Base-by-base conservation (phyloP, 2,329 filamentous ascomycete genomes). In the Pseudocercospora pini-densiflorae region DNA sequence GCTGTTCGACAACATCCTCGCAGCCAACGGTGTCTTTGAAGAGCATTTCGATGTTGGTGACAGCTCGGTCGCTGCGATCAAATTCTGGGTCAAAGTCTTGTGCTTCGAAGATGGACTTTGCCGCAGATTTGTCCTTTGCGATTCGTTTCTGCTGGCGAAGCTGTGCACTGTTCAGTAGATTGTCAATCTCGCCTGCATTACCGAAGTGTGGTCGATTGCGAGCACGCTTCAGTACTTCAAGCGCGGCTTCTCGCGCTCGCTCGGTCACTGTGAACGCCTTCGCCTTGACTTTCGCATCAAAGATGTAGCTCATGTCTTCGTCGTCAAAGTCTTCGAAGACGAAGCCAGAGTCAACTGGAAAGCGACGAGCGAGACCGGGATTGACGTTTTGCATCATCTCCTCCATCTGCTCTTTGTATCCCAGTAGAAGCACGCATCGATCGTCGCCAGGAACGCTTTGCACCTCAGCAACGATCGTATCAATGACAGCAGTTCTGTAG, bases 101-200 rank as follows among this genome's bases (percentile, higher is more conserved):
- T 0, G 82, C 76, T 55, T 84, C 82, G 8, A 85, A 77, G 0
- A 67, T 75, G 21, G 72, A 75, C 8, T 64, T 71, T 49, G 62
- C 68, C 47, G 49, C 75, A 70, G 4, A 77, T 73, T 68, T 90
- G 91, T 40, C 36, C 36, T 40, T 40, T 40, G 36, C 36, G 16
- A 40, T 40, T 16, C 36, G 36, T 40, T 40, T 40, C 36, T 40
- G 36, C 6, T 40, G 36, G n/a, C 36, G 36, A 14, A 40, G 36
- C 14, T 40, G 36, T 0, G 89, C 86, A 0, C 76, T 75, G 58
- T 87, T 82, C 0, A 92, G 79, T 0, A 92, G 74, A n/a, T 86
- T 90, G 55, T 94, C 90, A 19, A 95, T 86, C 68, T 92, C 90
- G 0, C 90, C 87, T 0, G 87, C 90, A 71, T 94, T 94, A 0